Evolutionary conservation across 2,329 filamentous ascomycete genomes (phyloP), one percentile per base, ranked within the genome.

Genomic region (Paecilomyces formosus): DNA sequence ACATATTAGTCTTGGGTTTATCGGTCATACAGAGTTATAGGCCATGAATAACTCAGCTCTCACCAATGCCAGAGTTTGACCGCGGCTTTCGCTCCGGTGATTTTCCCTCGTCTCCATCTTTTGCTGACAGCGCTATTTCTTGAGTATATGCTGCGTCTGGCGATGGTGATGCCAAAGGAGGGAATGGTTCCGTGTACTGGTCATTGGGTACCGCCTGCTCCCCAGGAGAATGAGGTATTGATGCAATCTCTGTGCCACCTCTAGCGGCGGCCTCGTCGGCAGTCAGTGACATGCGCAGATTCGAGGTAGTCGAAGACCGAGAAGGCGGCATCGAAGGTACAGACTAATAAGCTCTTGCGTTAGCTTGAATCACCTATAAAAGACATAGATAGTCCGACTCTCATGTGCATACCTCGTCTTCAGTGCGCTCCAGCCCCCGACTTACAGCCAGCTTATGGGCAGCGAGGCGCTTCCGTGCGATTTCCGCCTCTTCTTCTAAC

Each of bases 371-470:
- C 24, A 26, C 24, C 1, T n/a, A n/a, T n/a, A 8, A 8, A 30
- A 26, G 55, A 63, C 45, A 62, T 58, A 49, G 53, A 1, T 12
- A 7, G 26, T 9, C 1, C 3, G 9, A 5, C 8, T 24, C 24
- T 13, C 26, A 21, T 21, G 51, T 57, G 7, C 63, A 57, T 68
- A 77, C 75, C 68, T 67, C 64, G 54, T 68, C 57, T 33, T 65
- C 64, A 9, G 13, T 18, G 22, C 62, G 63, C 54, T 68, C 63
- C 15, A 87, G 67, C 1, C 85, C 85, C 28, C 81, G 78, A 59
- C 78, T 78, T 11, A 79, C 64, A 9, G 85, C 85, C 21, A 87
- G 68, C 52, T 78, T 75, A 33, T 79, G 78, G 2, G 85, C 85
- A 52, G 81, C 81, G 39, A 78, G 73, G 35, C 85, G 75, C 64